phyloP scores from a whole-genome alignment of 352 stramenopile genomes.

The Pythium rhizo-oryzae region DNA sequence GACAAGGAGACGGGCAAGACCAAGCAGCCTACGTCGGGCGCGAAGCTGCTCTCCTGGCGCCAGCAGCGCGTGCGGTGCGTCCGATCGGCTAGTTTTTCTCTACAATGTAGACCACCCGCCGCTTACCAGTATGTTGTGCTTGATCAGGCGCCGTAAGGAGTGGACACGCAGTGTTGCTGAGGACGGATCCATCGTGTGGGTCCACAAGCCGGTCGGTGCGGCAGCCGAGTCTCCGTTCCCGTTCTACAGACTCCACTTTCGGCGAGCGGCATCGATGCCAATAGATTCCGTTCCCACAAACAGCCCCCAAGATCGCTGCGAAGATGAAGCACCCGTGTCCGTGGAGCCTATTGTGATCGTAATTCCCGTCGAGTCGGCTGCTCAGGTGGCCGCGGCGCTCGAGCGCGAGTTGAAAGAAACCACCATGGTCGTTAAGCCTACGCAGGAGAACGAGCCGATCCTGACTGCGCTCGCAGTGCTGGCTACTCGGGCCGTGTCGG shows the following conservation, averaged over 20 bases:
- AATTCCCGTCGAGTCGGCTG: constrained; percentile 15
- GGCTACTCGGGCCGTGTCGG: background rate
- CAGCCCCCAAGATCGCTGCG: background rate
- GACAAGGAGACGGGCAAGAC: constrained; percentile 5
- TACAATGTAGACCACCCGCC: too few relatives aligned
- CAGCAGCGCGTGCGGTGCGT: constrained; percentile 25
- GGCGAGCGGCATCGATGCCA: too few relatives aligned
- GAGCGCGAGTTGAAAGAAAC: constrained; percentile 16
- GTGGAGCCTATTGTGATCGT: constrained; percentile 21
- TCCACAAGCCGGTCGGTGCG: constrained; percentile 4
- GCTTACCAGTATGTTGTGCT: background rate
- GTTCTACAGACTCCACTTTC: constrained; percentile 12
- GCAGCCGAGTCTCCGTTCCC: background rate
- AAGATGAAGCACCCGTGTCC: background rate
- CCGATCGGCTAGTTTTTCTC: background rate
- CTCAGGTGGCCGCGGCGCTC: constrained; percentile 11
- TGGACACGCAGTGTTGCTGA: constrained; percentile 17
- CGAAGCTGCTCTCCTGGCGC: constrained; percentile 17
- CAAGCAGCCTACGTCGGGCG: background rate
- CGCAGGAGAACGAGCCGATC: constrained; percentile 7
- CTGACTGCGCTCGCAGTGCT: constrained; percentile 2
- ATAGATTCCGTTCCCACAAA: too few relatives aligned
- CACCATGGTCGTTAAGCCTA: background rate
- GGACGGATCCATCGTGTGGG: constrained; percentile 18
- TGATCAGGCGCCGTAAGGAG: constrained; percentile 18